Conservation (phyloP, 768 basidiomycete genomes). For the Pisolithus sp. region DNA sequence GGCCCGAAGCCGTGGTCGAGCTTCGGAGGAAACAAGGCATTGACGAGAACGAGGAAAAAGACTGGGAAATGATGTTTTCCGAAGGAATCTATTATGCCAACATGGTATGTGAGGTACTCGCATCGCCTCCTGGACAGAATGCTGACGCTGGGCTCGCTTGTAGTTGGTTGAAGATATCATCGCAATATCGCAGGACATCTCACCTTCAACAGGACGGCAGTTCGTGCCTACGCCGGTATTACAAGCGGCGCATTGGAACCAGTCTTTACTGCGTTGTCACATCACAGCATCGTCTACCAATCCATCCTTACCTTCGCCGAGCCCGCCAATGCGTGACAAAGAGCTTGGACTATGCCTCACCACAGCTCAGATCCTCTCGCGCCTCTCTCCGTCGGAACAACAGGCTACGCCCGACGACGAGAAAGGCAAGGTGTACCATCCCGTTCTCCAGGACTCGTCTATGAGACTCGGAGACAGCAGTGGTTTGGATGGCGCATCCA, state of each 20-base stretch:
- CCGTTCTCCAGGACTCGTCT: constrained; percentile 64
- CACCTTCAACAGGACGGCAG: constrained; percentile 58
- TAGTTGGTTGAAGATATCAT: constrained; percentile 80
- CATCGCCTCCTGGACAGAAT: neutral
- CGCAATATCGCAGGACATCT: constrained; percentile 65
- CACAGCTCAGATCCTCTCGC: constrained; percentile 44
- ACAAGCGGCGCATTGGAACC: constrained; percentile 76
- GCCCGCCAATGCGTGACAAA: constrained; percentile 38
- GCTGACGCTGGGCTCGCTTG: constrained; percentile 1
- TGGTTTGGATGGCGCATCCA: constrained; percentile 45
- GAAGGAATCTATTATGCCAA: constrained; percentile 80
- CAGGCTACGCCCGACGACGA: constrained; percentile 11
- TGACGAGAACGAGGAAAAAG: constrained; percentile 56
- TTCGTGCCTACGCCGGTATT: constrained; percentile 64
- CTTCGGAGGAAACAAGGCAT: constrained; percentile 53
- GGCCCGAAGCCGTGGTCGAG: constrained; percentile 70
- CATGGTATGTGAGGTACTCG: constrained; percentile 49
- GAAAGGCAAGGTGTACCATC: constrained; percentile 45
- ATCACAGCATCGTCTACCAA: constrained; percentile 38
- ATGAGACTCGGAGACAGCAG: constrained; percentile 68
- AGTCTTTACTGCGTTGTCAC: constrained; percentile 57
- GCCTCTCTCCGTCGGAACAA: constrained; percentile 18
- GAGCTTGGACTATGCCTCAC: constrained; percentile 62
- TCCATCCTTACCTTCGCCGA: constrained; percentile 28
- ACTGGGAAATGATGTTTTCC: constrained; percentile 66